These are phyloP conservation scores for Chytriomyces sp. DNA, from an alignment of 192 early-diverging fungal species.

Conservation along the genomic window DNA sequence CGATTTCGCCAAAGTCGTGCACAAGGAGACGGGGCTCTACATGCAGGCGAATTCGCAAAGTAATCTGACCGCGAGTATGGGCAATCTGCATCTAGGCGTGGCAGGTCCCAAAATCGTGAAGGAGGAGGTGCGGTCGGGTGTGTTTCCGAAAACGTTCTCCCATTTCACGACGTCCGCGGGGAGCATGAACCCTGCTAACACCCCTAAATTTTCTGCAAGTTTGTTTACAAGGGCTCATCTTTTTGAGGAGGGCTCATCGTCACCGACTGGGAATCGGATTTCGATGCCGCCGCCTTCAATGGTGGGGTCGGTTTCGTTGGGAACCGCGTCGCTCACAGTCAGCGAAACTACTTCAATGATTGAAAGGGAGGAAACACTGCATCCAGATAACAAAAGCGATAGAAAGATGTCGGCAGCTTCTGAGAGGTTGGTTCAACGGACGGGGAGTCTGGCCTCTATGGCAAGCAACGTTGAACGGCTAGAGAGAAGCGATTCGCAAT, in stretches of 20 bases:
- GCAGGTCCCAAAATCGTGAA: background rate
- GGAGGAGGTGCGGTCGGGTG: background rate
- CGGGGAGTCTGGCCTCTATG: background rate
- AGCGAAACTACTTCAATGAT: background rate
- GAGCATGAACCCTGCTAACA: background rate
- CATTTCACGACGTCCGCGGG: background rate
- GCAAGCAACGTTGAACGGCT: background rate
- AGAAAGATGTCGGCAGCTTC: background rate
- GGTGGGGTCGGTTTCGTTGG: background rate
- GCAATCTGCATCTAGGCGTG: too few relatives aligned
- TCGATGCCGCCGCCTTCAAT: background rate
- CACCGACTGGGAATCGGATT: too few relatives aligned
- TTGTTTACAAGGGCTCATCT: background rate
- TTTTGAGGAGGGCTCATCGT: too few relatives aligned
- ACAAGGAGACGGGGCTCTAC: background rate
- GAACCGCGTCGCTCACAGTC: too few relatives aligned
- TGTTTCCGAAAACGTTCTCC: constrained; percentile 2
- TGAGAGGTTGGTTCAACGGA: background rate
- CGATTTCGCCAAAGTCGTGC: constrained; percentile 5
- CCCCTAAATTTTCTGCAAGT: background rate
- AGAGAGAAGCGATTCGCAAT: background rate
- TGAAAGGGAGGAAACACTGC: background rate
- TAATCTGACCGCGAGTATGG: background rate
- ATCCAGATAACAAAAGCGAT: background rate
- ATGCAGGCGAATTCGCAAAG: background rate